Percentiles rank a stretch among this genome's conserved stretches.
phyloP scores from a whole-genome alignment of 2,329 filamentous ascomycete genomes.

The Colletotrichum theobromicola region DNA sequence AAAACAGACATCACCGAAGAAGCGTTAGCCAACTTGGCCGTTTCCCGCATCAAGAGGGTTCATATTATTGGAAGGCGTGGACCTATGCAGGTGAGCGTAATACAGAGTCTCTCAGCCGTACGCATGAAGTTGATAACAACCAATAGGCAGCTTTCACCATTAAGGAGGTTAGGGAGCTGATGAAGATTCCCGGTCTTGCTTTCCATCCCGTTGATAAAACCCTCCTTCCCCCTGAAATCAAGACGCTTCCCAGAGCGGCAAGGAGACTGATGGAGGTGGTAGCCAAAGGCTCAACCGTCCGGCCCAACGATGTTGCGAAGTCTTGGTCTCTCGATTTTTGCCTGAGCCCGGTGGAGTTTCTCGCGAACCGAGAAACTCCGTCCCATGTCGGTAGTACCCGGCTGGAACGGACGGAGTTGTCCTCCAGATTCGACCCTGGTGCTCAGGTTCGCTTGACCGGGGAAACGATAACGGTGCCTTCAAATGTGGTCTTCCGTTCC shows the following conservation, averaged over 20 bases:
- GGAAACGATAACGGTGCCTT: slow-evolving; percentile 59
- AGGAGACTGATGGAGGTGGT: slow-evolving; percentile 83
- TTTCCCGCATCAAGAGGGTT: slow-evolving; percentile 78
- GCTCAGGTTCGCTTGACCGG: slow-evolving; percentile 55
- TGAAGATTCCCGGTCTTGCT: slow-evolving; percentile 74
- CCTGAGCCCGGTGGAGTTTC: slow-evolving; percentile 76
- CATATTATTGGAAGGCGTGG: slow-evolving; percentile 89
- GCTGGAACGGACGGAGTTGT: slow-evolving; percentile 68
- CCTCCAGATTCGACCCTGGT: slow-evolving; percentile 57
- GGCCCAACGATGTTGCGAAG: slow-evolving; percentile 56
- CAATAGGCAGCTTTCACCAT: slow-evolving; percentile 87
- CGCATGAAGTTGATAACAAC: not conserved
- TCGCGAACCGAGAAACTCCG: slow-evolving; percentile 49
- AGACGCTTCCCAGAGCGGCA: slow-evolving; percentile 75
- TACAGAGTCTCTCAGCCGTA: not conserved
- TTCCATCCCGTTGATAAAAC: slow-evolving; percentile 73
- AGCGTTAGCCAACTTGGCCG: slow-evolving; percentile 75
- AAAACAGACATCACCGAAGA: slow-evolving; percentile 90
- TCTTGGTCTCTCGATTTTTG: slow-evolving; percentile 89
- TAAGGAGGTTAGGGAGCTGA: slow-evolving; percentile 89
- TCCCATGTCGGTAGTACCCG: slow-evolving; percentile 65
- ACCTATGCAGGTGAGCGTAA: slow-evolving; percentile 73
- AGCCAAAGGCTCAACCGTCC: slow-evolving; percentile 70
- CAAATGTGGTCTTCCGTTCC: slow-evolving; percentile 84
- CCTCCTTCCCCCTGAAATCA: slow-evolving; percentile 71